Evolutionary conservation across 768 basidiomycete species (phyloP), one percentile per base, ranked within the genome.

Genomic region (Hortiboletus flavorubellus): DNA sequence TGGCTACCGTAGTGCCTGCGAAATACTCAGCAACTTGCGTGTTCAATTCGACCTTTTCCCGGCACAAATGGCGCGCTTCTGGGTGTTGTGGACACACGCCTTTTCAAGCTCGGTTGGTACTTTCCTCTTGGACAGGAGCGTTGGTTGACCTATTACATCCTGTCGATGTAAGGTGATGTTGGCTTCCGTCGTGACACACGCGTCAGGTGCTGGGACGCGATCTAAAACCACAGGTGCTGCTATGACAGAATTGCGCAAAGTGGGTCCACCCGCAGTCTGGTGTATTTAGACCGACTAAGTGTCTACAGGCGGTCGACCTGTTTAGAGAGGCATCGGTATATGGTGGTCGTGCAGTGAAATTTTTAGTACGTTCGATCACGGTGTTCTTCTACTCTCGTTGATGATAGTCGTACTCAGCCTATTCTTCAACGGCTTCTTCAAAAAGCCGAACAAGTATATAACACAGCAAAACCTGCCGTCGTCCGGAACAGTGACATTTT

Each of bases 211-310:
- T 9, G 70, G 74, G 8, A 67, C 73, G 5, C 76, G 76, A 38
- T 86, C 82, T 2, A 89, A 86, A 65, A 83, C 87, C 18, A 87
- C 88, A 0, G 76, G 81, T 14, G 86, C 86, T 12, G 89, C 91
- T 1, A 65, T 91, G 55, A 63, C 81, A 14, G 87, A 91, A 66
- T 70, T 91, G 6, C 79, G 80, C 39, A 60, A 50, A 54, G 66
- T 69, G 15, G 47, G 67, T 59, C 38, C 26, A 33, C 40, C 37
- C 10, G 29, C 3, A 12, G 7, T n/a, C 15, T 16, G 14, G 16
- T 7, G 18, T 23, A 38, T 29, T 10, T 37, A 33, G 37, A 33
- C 30, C 30, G 10, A 53, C 37, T 30, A 8, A 33, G 11, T 16
- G 8, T 52, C 2, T 35, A 18, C 70, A 73, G 37, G 87, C 86